Conservation (phyloP, 495 filamentous ascomycete genomes). For the Talaromyces stipitatus region DNA sequence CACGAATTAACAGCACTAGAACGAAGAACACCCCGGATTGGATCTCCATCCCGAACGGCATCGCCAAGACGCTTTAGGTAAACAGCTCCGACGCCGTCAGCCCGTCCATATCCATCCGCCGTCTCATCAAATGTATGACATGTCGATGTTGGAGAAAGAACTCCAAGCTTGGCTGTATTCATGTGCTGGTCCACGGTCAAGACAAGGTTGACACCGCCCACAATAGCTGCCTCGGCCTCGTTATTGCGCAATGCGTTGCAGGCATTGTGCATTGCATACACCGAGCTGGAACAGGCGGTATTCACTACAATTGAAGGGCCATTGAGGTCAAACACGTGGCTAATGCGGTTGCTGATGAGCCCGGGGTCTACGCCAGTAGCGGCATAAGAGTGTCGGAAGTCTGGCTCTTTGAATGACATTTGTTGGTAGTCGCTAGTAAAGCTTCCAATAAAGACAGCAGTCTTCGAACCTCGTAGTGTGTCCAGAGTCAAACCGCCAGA, state of each 20-base stretch:
- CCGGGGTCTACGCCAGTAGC: conserved; percentile 29
- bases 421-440: conserved; percentile 24
- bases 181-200: conserved; percentile 11
- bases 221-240: conserved; percentile 30
- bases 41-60: conserved; percentile 46
- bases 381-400: conserved; percentile 22
- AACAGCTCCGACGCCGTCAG: conserved; percentile 51
- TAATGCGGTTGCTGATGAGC: conserved; percentile 32
- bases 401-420: conserved; percentile 13
- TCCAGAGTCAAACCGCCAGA: conserved; percentile 30
- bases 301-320: conserved; percentile 28
- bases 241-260: conserved; percentile 13
- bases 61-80: conserved; percentile 52
- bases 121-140: conserved; percentile 33
- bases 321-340: conserved; percentile 36
- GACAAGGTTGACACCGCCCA: conserved; percentile 38
- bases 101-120: conserved; percentile 41
- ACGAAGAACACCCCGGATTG: conserved; percentile 55
- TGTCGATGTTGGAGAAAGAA: conserved; percentile 16
- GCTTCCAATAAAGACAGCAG: conserved; percentile 28
- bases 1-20: conserved; percentile 26
- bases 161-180: conserved; percentile 5
- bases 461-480: conserved; percentile 30
- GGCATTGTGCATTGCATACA: conserved; percentile 18
- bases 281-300: conserved; percentile 21